Evolutionary conservation across 768 basidiomycete species (phyloP), one percentile per base, ranked within the genome.

Genomic region (Russula sp.): DNA sequence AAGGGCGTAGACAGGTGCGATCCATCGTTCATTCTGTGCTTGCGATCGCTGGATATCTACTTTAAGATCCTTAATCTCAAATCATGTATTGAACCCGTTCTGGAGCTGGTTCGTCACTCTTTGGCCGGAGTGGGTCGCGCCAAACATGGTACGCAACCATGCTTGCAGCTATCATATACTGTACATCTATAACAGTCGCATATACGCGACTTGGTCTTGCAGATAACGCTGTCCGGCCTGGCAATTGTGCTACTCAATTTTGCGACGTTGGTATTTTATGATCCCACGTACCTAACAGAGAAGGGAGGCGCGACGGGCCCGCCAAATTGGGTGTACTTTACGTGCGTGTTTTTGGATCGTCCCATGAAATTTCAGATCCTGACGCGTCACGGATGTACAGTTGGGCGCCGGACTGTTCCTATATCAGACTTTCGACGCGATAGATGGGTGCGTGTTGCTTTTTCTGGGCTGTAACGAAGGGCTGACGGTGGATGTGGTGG

Each of bases 31-130:
- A 48, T 30, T 26, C 20, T 42, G 30, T 59, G 30, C 10, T 38
- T 10, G 28, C 55, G 18, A 28, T 57, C 18, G 58, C 36, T 32
- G 24, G 36, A 30, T 14, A 18, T 50, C 7, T 9, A 40, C 16
- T 14, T 22, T 34, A 57, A 94, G 92, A 73, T 95, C 92, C 10
- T 69, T 91, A 36, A 70, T 90, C 2, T 92, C 92, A 44, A 80
- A 83, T 71, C 87, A 88, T 74, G 76, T 94, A 26, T 78, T 98
- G 59, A 83, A 85, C 50, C 90, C 90, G 3, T 96, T 88, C 76
- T 97, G 94, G 94, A 91, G 80, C 38, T 90, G 90, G 90, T 84
- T 96, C 66, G 90, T 96, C 60, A 93, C 84, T 5, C 79, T 94
- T 28, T 95, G 91, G 85, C 94, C 94, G 2, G 79, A 81, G 51